Base-by-base conservation (phyloP, 2,329 filamentous ascomycete genomes). In the Talaromyces albobiverticillius region DNA sequence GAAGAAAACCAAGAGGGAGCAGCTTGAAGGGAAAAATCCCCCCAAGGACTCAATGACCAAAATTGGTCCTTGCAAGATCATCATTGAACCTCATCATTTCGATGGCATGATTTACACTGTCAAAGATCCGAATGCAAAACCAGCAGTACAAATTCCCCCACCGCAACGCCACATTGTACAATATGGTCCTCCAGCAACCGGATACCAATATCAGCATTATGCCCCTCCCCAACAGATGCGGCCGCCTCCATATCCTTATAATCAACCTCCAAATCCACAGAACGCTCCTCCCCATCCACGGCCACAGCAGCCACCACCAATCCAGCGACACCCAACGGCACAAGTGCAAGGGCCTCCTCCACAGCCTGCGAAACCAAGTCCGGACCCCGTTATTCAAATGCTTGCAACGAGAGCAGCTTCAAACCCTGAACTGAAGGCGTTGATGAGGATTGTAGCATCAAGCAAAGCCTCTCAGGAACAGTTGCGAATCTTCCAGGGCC, bases 51-150 rank as follows among this genome's bases (percentile, higher is more conserved):
- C 77, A 5, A 81, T 82, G 75, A 67, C 74, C 9, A 79, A 77
- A 61, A 69, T 83, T 31, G 83, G 84, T 45, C 74, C 77, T 55
- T 83, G 81, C 60, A 79, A 80, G 53, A 75, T 87, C 49, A 79
- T 81, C 31, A 79, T 86, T 46, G 84, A 85, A 57, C 84, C 84
- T 47, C 82, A 86, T 67, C 79, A 81, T 7, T 83, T 86, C 59
- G 81, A 84, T 57, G 80, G 79, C 16, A 76, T 78, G 60, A 71
- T 83, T 22, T 83, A 80, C 62, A 76, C 77, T 13, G 79, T 82
- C 46, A 80, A 80, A 59, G 79, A 80, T 49, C 71, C 73, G 41
- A 70, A 71, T 53, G 64, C 68, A 26, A 71, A 69, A 42, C 68
- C 68, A 10, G 64, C 66, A 6, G 65, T 71, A 41, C 70, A 73